Evolutionary conservation across 2,329 filamentous ascomycete species (phyloP), one percentile per base, ranked within the genome.

Genomic region (Chalaropsis ovoidea): DNA sequence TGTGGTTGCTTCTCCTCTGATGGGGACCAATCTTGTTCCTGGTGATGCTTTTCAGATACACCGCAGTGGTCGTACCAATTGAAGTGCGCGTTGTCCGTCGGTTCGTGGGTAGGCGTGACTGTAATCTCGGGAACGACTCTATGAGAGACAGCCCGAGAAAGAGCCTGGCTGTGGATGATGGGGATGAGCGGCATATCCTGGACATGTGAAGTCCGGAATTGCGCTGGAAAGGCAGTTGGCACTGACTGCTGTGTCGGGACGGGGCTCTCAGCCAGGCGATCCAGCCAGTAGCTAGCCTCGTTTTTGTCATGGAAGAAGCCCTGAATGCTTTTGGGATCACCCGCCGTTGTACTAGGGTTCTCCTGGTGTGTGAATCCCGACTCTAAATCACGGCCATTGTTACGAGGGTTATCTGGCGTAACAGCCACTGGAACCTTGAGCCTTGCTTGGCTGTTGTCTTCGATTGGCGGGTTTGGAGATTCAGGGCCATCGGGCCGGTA

Each of bases 241-340:
- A 67, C 66, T 8, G 47, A 47, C 60, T 65, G 62, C 43, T 67
- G 31, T 19, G 41, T 22, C 4, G 66, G 63, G 6, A 67, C n/a
- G 8, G 66, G 66, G 61, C 66, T 67, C 27, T 67, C 66, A 13
- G 66, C 39, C 6, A 67, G 54, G n/a, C 42, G 27, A 58, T 65
- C 58, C 60, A 67, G 17, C 66, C 66, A 67, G 45, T 62, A 58
- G n/a, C 52, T 54, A 2, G 63, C 66, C 47, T 65, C 49, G 1
- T 49, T 45, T 58, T 47, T 65, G 15, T 65, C 58, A 13, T 54
- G 63, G 39, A 63, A 60, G 41, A 22, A 49, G 10, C 27, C 42
- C 31, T 64, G n/a, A 19, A 8, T 35, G 19, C 11, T 8, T 6
- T 35, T 35, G 0, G 66, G 64, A 7, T 63, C 17, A n/a, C 39